A percentile compares a stretch with the other conserved stretches of the same genome.
Conservation (phyloP, 78 protist genomes). For the slime mould (Dictyostelium discoideum) region DNA sequence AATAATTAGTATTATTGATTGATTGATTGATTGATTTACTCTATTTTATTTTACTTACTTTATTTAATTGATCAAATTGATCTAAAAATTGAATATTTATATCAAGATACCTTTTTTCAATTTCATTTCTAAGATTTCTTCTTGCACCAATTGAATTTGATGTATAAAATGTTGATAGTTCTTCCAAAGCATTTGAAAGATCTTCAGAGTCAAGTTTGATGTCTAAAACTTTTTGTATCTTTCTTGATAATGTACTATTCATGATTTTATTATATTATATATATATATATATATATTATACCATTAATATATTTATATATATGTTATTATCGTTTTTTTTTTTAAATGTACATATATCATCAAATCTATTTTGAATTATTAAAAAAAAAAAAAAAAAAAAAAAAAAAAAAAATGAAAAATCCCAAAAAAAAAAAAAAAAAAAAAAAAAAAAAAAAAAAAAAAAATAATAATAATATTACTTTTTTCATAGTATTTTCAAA, state of each 20-base stretch:
- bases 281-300: background rate
- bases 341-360: background rate
- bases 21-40: no score
- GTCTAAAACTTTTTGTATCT: conserved; percentile 80
- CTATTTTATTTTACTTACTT: conserved; percentile 1
- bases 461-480: background rate
- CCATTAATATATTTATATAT: no score
- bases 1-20: no score
- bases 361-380: no score
- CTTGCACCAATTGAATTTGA: conserved; percentile 60
- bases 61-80: conserved; percentile 50
- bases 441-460: background rate
- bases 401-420: background rate
- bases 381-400: no score
- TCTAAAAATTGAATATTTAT: conserved; percentile 53
- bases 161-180: conserved; percentile 54
- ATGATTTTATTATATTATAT: background rate
- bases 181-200: conserved; percentile 39
- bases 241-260: conserved; percentile 71
- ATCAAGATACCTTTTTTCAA: conserved; percentile 67
- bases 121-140: conserved; percentile 78
- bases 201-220: conserved; percentile 59
- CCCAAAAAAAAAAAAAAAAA: background rate
- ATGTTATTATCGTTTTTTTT: no score
- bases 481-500: no score